Evolutionary conservation across 176 grass and related monocot genomes (phyloP).

Genomic region (Lolium rigidum): DNA sequence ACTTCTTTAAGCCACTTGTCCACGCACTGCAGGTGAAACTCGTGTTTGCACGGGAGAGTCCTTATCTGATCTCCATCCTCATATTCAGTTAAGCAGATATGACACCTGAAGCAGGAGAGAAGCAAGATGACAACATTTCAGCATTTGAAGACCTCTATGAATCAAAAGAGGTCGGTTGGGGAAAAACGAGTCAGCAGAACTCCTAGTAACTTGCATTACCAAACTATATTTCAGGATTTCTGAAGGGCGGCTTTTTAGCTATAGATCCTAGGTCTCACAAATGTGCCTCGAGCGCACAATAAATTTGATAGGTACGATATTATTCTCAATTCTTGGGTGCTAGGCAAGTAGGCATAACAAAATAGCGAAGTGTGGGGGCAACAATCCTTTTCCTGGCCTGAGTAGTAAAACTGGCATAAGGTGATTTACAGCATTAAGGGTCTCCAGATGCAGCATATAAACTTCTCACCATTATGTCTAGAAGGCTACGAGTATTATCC

Average conservation of each 20-base stretch:
- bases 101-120: conserved; percentile 58
- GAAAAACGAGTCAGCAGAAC: background rate
- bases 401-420: background rate
- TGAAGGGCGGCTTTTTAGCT: background rate
- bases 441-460: background rate
- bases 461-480: conserved; percentile 21
- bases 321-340: background rate
- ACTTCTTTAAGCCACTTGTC: conserved; percentile 99
- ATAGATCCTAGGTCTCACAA: background rate
- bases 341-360: conserved; percentile 20
- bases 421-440: conserved; percentile 7
- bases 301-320: background rate
- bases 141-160: background rate
- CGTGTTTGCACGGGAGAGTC: conserved; percentile 86
- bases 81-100: conserved; percentile 93
- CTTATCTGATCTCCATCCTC: conserved; percentile 91
- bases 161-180: background rate
- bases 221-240: conserved; percentile 5
- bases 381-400: background rate
- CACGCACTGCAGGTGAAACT: conserved; percentile 84
- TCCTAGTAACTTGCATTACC: conserved; percentile 1
- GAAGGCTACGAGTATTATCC: conserved; percentile 8
- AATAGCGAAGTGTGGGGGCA: background rate
- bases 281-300: background rate
- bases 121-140: conserved; percentile 24